Evolutionary conservation across 169 alveolate genomes (phyloP), one percentile per base, ranked within the genome.

Genomic region (Prorocentrum cordatum): DNA sequence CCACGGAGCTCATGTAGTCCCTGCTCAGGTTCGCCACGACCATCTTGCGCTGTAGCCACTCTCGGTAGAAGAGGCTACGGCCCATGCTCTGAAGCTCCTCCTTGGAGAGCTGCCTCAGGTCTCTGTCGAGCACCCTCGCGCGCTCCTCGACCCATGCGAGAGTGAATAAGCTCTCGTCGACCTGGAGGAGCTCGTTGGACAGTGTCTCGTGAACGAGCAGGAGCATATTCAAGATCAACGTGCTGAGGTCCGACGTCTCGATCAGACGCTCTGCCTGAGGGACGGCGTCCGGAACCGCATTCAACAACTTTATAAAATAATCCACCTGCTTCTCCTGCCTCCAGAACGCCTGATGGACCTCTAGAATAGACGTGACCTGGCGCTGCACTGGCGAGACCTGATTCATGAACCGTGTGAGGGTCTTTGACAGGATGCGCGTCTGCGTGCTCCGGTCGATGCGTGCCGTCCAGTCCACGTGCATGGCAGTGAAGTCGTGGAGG

Each of bases 321-420:
- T 79, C 66, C 66, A 82, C 31, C 33, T 64, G 68, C 20, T 67
- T 39, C 38, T 82, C 80, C 58, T 42, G 7, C 36, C 59, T 14
- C 90, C 90, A 82, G 68, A 82, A 82, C 47, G 64, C 80, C 80
- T 82, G 90, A 32, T 82, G 90, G 32, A 82, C 90, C 90, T 77
- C 89, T 54, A 80, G 54, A 42, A 61, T 80, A 29, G 89, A 80
- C 20, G 89, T 80, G 59, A 80, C 29, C 27, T 62, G 36, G n/a
- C n/a, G n/a, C n/a, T n/a, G n/a, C n/a, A n/a, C n/a, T n/a, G n/a
- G n/a, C n/a, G n/a, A n/a, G n/a, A n/a, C n/a, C 36, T 62, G 38
- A 47, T 80, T 47, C 39, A 67, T 7, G 24, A 82, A 70, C 58
- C 91, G 79, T 39, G 77, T 61, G 58, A 82, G 38, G 54, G 80